A percentile compares a stretch with the other conserved stretches of the same genome.
These are phyloP conservation scores for Mycosphaerella sp. DNA, from an alignment of 2,329 filamentous ascomycete species.

Conservation along the genomic window DNA sequence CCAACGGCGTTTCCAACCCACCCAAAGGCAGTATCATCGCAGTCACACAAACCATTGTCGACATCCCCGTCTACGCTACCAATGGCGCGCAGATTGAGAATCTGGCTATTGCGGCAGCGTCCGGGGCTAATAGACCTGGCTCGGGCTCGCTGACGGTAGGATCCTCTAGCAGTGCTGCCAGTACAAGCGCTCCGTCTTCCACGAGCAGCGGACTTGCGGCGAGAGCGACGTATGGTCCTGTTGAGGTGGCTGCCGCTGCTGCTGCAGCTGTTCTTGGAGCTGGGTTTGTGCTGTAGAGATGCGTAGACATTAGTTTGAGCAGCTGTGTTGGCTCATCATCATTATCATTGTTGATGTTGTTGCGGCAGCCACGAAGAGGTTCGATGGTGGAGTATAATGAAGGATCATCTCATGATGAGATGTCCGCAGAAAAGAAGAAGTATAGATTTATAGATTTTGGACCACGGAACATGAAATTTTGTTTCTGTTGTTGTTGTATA, in stretches of 20 bases:
- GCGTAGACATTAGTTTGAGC: neutral
- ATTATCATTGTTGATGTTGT: too few species aligned
- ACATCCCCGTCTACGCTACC: conserved; percentile 51
- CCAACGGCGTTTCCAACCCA: conserved; percentile 63
- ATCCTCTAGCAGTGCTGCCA: conserved; percentile 8
- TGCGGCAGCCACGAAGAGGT: too few species aligned
- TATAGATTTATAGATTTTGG: too few species aligned
- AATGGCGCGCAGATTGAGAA: conserved; percentile 55
- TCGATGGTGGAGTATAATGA: too few species aligned
- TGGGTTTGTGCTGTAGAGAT: conserved; percentile 22
- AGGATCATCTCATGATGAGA: too few species aligned
- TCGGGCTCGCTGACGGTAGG: conserved; percentile 29
- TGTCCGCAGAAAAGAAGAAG: too few species aligned
- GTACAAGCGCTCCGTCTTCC: conserved; percentile 8
- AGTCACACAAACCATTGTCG: conserved; percentile 52
- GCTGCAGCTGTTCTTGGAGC: conserved; percentile 23
- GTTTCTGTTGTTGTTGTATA: too few species aligned
- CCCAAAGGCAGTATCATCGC: conserved; percentile 53
- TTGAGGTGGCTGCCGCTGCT: conserved; percentile 18
- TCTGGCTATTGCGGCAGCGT: conserved; percentile 53
- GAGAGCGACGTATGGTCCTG: conserved; percentile 11
- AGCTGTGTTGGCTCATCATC: too few species aligned
- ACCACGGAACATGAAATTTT: too few species aligned
- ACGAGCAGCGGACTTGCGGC: conserved; percentile 17
- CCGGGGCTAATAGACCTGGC: conserved; percentile 52